phyloP scores from a whole-genome alignment of 352 stramenopile genomes.

The Pythium biforme region DNA sequence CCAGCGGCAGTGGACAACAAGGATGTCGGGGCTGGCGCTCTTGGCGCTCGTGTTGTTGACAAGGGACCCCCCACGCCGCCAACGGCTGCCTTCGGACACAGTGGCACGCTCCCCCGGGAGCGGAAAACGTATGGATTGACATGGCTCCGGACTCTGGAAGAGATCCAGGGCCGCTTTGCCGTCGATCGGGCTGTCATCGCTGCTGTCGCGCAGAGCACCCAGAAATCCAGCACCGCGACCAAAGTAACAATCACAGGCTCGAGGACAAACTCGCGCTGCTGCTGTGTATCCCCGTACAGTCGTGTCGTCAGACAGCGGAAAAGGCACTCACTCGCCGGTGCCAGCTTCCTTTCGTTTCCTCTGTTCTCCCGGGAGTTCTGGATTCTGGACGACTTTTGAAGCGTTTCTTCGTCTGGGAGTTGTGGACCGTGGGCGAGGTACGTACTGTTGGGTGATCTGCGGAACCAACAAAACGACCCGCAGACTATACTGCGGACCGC shows the following conservation, averaged over 20 bases:
- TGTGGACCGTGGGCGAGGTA: too few species aligned
- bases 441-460: too few species aligned
- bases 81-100: background rate
- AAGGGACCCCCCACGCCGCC: background rate
- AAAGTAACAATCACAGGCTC: background rate
- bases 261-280: too few species aligned
- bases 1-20: constrained; percentile 11
- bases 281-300: background rate
- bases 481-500: too few species aligned
- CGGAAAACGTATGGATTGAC: constrained; percentile 15
- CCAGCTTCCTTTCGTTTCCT: background rate
- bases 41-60: constrained; percentile 23
- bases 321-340: too few species aligned
- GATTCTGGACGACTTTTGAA: too few species aligned
- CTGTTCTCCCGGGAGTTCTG: too few species aligned
- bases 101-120: constrained; percentile 8
- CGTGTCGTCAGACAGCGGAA: constrained; percentile 5
- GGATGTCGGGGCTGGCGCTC: constrained; percentile 18
- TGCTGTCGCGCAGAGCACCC: too few species aligned
- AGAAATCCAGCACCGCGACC: background rate
- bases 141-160: constrained; percentile 14
- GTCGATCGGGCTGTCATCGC: background rate
- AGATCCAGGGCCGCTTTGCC: background rate
- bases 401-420: too few species aligned
- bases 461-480: too few species aligned